Conservation (phyloP, 106 monocot species). For the Dendrobium catenatum region DNA sequence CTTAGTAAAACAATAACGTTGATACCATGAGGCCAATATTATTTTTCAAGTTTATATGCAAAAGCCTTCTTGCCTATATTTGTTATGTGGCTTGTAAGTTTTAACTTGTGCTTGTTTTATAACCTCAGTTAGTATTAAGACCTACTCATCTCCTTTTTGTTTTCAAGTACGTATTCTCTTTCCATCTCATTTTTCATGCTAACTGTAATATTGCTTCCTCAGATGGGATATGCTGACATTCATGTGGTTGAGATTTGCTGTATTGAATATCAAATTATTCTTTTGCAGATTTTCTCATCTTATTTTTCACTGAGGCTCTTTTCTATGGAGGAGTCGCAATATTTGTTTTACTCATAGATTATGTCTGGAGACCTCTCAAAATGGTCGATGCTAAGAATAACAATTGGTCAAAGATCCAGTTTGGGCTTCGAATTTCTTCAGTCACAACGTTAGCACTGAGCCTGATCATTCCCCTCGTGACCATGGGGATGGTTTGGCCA, state of each 20-base stretch:
- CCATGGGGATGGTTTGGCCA: conserved; percentile 98
- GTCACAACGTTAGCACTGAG: conserved; percentile 69
- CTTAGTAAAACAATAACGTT: too few species aligned
- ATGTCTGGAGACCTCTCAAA: conserved; percentile 38
- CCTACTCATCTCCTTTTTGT: not conserved
- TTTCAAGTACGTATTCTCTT: too few species aligned
- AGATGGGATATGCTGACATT: not conserved
- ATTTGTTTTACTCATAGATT: conserved; percentile 68
- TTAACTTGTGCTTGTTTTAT: too few species aligned
- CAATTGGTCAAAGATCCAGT: conserved; percentile 26
- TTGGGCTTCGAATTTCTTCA: conserved; percentile 56
- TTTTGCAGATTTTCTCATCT: conserved; percentile 84
- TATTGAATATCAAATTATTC: not conserved
- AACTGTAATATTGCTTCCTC: not conserved
- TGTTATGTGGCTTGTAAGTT: too few species aligned
- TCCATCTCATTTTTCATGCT: not conserved
- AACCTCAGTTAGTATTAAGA: too few species aligned
- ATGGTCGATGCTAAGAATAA: conserved; percentile 15
- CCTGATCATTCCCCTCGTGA: conserved; percentile 80
- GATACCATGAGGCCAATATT: too few species aligned
- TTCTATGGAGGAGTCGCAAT: conserved; percentile 81
- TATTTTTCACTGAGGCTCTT: conserved; percentile 92
- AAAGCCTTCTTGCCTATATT: too few species aligned
- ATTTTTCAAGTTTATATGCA: too few species aligned
- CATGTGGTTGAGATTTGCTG: not conserved